A percentile compares a stretch with the other conserved stretches of the same genome.
Conservation (phyloP, 2,329 filamentous ascomycete species). For the Colletotrichum eleusines region DNA sequence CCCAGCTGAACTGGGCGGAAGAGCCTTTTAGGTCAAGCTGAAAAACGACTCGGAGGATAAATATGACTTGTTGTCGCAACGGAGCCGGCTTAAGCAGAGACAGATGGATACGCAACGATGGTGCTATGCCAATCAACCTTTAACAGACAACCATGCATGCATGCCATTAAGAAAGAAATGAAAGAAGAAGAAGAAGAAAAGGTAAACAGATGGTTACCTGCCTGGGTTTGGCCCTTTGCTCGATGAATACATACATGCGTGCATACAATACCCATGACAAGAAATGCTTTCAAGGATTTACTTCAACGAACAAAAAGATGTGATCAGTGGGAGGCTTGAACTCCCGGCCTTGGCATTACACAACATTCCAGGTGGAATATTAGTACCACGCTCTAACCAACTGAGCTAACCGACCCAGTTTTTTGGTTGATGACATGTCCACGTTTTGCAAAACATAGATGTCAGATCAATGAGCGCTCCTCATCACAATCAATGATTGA, state of each 20-base stretch:
- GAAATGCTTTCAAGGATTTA: neutral
- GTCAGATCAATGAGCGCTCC: too few species aligned
- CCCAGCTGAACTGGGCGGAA: neutral
- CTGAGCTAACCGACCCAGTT: conserved; percentile 33
- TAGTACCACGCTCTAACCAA: conserved; percentile 31
- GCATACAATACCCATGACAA: too few species aligned
- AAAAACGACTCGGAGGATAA: neutral
- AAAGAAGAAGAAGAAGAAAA: too few species aligned
- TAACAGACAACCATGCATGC: too few species aligned
- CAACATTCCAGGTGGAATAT: conserved; percentile 1
- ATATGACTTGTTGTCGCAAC: neutral
- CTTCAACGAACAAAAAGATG: rapidly evolving
- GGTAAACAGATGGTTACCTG: too few species aligned
- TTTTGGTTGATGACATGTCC: neutral
- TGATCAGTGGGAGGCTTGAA: conserved; percentile 31
- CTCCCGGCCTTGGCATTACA: conserved; percentile 29
- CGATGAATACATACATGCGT: neutral
- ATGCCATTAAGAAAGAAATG: too few species aligned
- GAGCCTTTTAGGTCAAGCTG: neutral
- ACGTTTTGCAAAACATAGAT: too few species aligned
- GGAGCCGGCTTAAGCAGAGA: neutral
- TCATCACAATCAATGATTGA: too few species aligned
- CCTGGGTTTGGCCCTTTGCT: neutral
- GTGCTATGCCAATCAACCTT: neutral
- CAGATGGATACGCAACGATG: too few species aligned